phyloP scores from a whole-genome alignment of 257 asterid genomes.

The Scutellaria minor region DNA sequence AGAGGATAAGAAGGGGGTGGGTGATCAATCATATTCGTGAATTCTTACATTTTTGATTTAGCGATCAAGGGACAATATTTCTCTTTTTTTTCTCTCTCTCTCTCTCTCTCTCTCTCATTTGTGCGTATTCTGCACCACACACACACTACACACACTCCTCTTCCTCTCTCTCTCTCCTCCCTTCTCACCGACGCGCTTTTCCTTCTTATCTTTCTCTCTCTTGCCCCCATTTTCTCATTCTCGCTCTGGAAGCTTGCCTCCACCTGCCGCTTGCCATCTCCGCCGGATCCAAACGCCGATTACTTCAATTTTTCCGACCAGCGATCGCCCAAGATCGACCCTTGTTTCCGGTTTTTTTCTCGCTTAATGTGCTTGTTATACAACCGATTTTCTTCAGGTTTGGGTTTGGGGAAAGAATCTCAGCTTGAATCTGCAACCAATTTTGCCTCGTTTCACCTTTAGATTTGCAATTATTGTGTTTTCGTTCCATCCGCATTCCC shows the following conservation, averaged over 20 bases:
- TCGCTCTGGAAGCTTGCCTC: background rate
- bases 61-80: constrained; percentile 30
- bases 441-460: constrained; percentile 17
- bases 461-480: constrained; percentile 31
- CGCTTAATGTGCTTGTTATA: constrained; percentile 31
- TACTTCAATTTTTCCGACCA: background rate
- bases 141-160: constrained; percentile 22
- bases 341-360: constrained; percentile 17
- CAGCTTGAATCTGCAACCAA: constrained; percentile 31
- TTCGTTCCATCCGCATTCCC: background rate
- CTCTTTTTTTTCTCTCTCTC: background rate
- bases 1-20: constrained; percentile 18
- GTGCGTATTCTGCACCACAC: constrained; percentile 43
- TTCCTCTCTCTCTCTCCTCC: background rate
- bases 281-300: constrained; percentile 36
- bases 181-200: constrained; percentile 36
- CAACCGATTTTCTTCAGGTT: constrained; percentile 16
- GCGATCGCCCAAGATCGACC: constrained; percentile 45
- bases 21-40: constrained; percentile 9
- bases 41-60: constrained; percentile 10
- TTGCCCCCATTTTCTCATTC: constrained; percentile 9
- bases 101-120: constrained; percentile 11
- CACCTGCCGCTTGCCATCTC: constrained; percentile 22
- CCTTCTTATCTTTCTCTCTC: constrained; percentile 21
- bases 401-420: constrained; percentile 10